phyloP scores from a whole-genome alignment of 805 yeast species.

The Yamadazyma paraphyllophila region DNA sequence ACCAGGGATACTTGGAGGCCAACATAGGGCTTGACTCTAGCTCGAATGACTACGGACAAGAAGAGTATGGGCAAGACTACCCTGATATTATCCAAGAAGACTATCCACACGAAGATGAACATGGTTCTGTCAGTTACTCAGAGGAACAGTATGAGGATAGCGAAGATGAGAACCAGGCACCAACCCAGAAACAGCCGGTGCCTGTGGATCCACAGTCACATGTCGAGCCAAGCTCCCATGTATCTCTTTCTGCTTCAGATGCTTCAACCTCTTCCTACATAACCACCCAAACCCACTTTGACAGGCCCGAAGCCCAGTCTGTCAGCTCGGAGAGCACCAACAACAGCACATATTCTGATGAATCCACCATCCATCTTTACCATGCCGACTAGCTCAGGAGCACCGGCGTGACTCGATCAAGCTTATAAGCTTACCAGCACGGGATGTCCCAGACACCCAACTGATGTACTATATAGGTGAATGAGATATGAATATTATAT shows the following conservation, averaged over 20 bases:
- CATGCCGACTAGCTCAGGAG: neutral
- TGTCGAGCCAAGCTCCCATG: neutral
- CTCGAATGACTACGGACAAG: neutral
- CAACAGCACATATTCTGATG: neutral
- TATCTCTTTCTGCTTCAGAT: neutral
- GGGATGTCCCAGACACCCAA: too few species aligned
- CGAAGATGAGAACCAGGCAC: neutral
- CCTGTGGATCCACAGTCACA: neutral
- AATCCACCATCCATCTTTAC: slow-evolving; percentile 1
- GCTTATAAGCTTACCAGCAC: too few species aligned
- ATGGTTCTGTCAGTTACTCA: neutral
- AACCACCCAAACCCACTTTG: slow-evolving; percentile 1
- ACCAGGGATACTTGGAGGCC: slow-evolving; percentile 4
- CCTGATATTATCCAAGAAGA: neutral
- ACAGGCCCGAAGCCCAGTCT: neutral
- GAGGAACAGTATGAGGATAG: neutral
- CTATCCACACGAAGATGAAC: neutral
- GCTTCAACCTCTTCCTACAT: slow-evolving; percentile 1
- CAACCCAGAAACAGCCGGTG: too few species aligned
- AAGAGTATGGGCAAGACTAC: neutral
- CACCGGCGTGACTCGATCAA: too few species aligned
- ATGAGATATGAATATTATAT: neutral
- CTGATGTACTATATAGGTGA: neutral
- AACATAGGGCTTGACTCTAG: neutral
- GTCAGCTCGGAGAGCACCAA: neutral